Evolutionary conservation across 2,329 filamentous ascomycete genomes (phyloP), one percentile per base, ranked within the genome.

Genomic region (Penicillium concentricum): DNA sequence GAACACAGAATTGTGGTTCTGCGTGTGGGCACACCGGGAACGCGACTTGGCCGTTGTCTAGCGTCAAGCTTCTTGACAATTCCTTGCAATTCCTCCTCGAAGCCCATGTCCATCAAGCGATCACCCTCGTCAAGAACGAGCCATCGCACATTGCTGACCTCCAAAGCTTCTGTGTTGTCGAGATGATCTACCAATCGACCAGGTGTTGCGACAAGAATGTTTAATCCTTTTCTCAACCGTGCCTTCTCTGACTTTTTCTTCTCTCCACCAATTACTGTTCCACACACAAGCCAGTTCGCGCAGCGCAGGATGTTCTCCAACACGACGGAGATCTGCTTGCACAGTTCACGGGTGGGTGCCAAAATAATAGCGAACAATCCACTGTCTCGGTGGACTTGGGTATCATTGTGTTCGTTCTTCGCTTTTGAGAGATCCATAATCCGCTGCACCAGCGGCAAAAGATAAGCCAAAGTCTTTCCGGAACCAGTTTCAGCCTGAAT

Each of bases 401-500:
- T 67, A 64, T 78, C 78, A 34, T 61, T 65, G 24, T 61, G 61
- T 64, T 68, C 62, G 64, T 68, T 55, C 74, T 70, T 80, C 72
- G 62, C 78, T 70, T 72, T 84, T 64, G 81, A 90, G 30, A 97
- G 82, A 15, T 87, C 83, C 74, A 96, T 85, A 20, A 99, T 88
- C 24, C 92, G 84, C 71, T 99, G 91, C 22, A 99, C 87, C 45
- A 99, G 89, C 1, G 94, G 94, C 7, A 99, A 78, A 5, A 99
- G 82, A 72, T 99, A 99, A n/a, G 94, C 91, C 58, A 99, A 78
- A 0, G 94, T 99, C 78, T 99, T 99, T 76, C 94, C 94, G 0
- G 94, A 99, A 65, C 94, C 94, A 0, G 94, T 99, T 77, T 99
- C 89, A 3, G 94, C 95, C 73, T 97, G 94, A 34, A 99, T 88